These are phyloP conservation scores for Euphorbia pulcherrima DNA, from an alignment of 345 rosid species.

Conservation along the genomic window DNA sequence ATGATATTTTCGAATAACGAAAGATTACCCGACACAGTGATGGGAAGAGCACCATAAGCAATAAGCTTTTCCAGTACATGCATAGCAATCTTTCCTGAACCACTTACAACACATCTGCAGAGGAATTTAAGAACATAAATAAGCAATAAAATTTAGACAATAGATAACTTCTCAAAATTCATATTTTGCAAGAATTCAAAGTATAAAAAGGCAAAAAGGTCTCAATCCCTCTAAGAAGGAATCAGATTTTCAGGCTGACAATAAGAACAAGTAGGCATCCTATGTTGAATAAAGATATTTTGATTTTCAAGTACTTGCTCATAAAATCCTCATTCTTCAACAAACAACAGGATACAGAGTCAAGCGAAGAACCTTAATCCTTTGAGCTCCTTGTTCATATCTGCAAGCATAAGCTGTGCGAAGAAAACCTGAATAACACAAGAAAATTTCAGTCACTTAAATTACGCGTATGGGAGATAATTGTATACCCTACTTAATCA, in stretches of 20 bases:
- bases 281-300: neutral
- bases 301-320: neutral
- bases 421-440: conserved; percentile 82
- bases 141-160: conserved; percentile 11
- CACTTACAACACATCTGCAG: conserved; percentile 87
- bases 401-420: conserved; percentile 88
- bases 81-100: conserved; percentile 97
- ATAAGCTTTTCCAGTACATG: conserved; percentile 97
- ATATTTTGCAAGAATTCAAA: conserved; percentile 7
- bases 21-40: conserved; percentile 76
- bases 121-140: conserved; percentile 17
- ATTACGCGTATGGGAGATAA: conserved; percentile 1
- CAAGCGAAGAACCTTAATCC: conserved; percentile 66
- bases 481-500: neutral
- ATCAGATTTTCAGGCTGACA: neutral
- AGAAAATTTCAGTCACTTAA: conserved; percentile 13
- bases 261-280: neutral
- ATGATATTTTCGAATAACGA: neutral
- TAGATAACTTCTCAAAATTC: neutral
- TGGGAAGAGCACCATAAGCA: conserved; percentile 90
- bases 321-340: neutral
- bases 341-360: conserved; percentile 10
- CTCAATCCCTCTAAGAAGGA: conserved; percentile 10
- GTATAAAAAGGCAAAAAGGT: neutral
- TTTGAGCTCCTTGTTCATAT: conserved; percentile 89